Evolutionary conservation across 202 grass and related monocot species (phyloP).

Genomic region (Dendrocalamus latiflorus): DNA sequence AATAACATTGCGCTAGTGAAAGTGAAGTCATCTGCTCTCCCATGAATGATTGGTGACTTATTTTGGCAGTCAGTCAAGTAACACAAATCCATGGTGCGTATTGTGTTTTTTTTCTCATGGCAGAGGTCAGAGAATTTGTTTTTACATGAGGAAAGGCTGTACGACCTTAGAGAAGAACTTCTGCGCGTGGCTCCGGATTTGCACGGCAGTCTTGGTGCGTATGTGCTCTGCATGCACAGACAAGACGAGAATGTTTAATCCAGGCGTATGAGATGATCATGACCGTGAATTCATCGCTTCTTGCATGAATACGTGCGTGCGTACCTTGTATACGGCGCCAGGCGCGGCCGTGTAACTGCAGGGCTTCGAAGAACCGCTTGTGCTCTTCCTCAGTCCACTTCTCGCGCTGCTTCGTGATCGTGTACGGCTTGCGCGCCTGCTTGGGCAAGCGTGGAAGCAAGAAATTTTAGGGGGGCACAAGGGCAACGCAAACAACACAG

Average conservation of each 20-base stretch:
- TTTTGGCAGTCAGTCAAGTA: slow-evolving; percentile 35
- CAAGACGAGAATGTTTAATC: not conserved
- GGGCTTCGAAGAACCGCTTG: slow-evolving; percentile 65
- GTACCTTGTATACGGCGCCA: slow-evolving; percentile 82
- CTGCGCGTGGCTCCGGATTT: slow-evolving; percentile 98
- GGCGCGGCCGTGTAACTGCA: slow-evolving; percentile 68
- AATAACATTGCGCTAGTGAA: not conserved
- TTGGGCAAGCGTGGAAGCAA: not conserved
- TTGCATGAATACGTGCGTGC: not conserved
- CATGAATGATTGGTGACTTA: slow-evolving; percentile 46
- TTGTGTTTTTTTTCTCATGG: slow-evolving; percentile 26
- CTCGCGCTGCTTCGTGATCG: slow-evolving; percentile 83
- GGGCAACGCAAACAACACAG: not conserved
- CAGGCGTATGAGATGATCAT: not conserved
- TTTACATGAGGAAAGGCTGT: slow-evolving; percentile 19
- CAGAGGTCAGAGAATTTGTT: slow-evolving; percentile 12
- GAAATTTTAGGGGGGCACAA: not conserved
- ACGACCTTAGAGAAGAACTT: slow-evolving; percentile 98
- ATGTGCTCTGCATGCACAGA: slow-evolving; percentile 61
- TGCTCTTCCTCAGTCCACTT: slow-evolving; percentile 93
- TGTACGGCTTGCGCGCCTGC: slow-evolving; percentile 80
- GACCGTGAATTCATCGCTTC: not conserved
- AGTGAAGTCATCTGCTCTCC: not conserved
- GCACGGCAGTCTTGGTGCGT: slow-evolving; percentile 90
- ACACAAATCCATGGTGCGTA: slow-evolving; percentile 21